phyloP scores from a whole-genome alignment of 768 basidiomycete genomes.

The Tulasnella sp. region DNA sequence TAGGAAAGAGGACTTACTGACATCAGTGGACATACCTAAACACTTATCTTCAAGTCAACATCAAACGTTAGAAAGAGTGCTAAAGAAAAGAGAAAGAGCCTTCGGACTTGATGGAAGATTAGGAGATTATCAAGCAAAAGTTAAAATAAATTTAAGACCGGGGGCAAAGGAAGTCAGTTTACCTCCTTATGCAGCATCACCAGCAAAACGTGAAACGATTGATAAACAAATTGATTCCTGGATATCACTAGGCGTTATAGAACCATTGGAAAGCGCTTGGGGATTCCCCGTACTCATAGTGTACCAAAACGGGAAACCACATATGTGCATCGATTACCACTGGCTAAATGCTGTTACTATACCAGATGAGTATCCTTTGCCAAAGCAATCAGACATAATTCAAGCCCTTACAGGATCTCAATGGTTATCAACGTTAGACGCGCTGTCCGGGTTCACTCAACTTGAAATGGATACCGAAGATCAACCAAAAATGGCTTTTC shows the following conservation, averaged over 20 bases:
- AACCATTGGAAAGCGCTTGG: constrained; percentile 32
- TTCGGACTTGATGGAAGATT: constrained; percentile 27
- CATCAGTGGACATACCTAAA: constrained; percentile 17
- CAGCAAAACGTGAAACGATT: constrained; percentile 21
- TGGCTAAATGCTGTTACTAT: constrained; percentile 21
- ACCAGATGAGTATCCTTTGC: constrained; percentile 7
- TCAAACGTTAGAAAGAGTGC: constrained; percentile 16
- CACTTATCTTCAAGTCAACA: constrained; percentile 17
- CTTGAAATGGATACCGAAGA: constrained; percentile 24
- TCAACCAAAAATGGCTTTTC: constrained; percentile 29
- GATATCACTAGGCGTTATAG: constrained; percentile 29
- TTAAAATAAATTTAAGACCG: constrained; percentile 22
- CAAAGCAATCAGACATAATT: constrained; percentile 20
- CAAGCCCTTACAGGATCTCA: constrained; percentile 26
- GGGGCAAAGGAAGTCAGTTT: constrained; percentile 20
- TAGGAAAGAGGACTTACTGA: constrained; percentile 4
- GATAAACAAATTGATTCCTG: constrained; percentile 26
- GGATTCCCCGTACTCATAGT: constrained; percentile 25
- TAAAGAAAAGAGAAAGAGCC: constrained; percentile 19
- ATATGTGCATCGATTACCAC: constrained; percentile 29
- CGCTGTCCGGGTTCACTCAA: constrained; percentile 32
- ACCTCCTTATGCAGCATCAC: constrained; percentile 22
- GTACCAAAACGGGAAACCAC: constrained; percentile 29
- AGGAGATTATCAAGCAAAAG: constrained; percentile 22
- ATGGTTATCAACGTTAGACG: constrained; percentile 28